Conservation (phyloP, 352 stramenopile genomes). For the Globisporangium mamillatum region DNA sequence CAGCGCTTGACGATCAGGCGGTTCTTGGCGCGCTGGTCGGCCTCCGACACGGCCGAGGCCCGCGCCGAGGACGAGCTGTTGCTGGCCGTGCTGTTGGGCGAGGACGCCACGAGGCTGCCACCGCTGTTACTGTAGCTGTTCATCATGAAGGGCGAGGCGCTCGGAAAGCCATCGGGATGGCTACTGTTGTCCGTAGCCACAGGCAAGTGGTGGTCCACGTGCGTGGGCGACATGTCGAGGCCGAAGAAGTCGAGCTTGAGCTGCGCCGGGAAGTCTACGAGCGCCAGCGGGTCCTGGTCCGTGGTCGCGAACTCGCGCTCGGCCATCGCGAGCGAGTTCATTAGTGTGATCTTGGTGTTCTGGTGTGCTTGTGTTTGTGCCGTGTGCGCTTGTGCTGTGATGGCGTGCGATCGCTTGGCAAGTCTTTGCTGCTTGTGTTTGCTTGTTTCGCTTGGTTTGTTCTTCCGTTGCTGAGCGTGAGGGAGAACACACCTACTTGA, state of each 20-base stretch:
- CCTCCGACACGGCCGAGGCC: constrained; percentile 32
- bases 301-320: constrained; percentile 13
- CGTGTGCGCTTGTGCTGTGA: background rate
- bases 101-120: background rate
- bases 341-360: background rate
- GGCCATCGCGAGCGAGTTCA: constrained; percentile 12
- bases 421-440: background rate
- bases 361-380: background rate
- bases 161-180: background rate
- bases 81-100: constrained; percentile 1
- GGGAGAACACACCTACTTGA: background rate
- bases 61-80: constrained; percentile 37
- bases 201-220: constrained; percentile 10
- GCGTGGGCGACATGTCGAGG: constrained; percentile 20
- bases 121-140: background rate
- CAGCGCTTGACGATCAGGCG: constrained; percentile 69
- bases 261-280: constrained; percentile 15
- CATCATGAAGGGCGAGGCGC: background rate
- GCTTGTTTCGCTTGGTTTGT: background rate
- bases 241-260: constrained; percentile 24
- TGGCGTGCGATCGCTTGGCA: background rate
- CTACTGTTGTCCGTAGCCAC: background rate
- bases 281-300: constrained; percentile 17
- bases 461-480: background rate
- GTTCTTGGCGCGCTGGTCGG: constrained; percentile 58